A percentile compares a stretch with the other conserved stretches of the same genome.
Evolutionary conservation across 2,329 filamentous ascomycete genomes (phyloP).

Genomic region (Proliferodiscus dingleyae): DNA sequence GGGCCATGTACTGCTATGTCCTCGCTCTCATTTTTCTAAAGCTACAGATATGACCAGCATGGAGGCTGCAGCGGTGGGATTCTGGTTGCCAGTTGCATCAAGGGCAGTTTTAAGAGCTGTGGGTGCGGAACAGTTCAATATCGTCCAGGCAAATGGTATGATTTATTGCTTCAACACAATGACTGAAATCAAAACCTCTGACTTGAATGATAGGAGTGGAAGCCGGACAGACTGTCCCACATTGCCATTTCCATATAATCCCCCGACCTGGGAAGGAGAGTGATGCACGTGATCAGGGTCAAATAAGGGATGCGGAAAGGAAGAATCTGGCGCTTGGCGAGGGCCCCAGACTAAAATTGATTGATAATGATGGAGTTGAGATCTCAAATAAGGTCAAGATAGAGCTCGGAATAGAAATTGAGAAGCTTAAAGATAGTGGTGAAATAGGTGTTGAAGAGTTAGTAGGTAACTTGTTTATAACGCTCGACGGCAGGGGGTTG

Average conservation of each 20-base stretch:
- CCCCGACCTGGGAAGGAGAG: slow-evolving; percentile 44
- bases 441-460: too few species aligned
- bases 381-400: neutral
- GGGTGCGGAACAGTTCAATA: slow-evolving; percentile 61
- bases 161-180: neutral
- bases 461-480: too few species aligned
- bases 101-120: slow-evolving; percentile 64
- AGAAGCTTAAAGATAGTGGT: neutral
- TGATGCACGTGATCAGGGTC: slow-evolving; percentile 6
- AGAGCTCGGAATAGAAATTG: neutral
- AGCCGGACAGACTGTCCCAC: slow-evolving; percentile 87
- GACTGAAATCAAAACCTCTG: neutral
- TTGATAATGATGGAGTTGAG: slow-evolving; percentile 10
- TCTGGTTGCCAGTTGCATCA: slow-evolving; percentile 65
- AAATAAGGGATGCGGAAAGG: slow-evolving; percentile 15
- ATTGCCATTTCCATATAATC: slow-evolving; percentile 90
- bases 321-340: slow-evolving; percentile 16
- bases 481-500: too few species aligned
- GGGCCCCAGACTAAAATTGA: slow-evolving; percentile 13
- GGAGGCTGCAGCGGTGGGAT: slow-evolving; percentile 62
- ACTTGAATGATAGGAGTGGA: slow-evolving; percentile 50
- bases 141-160: slow-evolving; percentile 92
- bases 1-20: too few species aligned
- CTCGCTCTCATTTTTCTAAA: too few species aligned
- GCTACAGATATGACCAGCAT: slow-evolving; percentile 59